A percentile compares a stretch with the other conserved stretches of the same genome.
These are phyloP conservation scores for Pseudoturritis turrita DNA, from an alignment of 345 rosid genomes.

Conservation along the genomic window DNA sequence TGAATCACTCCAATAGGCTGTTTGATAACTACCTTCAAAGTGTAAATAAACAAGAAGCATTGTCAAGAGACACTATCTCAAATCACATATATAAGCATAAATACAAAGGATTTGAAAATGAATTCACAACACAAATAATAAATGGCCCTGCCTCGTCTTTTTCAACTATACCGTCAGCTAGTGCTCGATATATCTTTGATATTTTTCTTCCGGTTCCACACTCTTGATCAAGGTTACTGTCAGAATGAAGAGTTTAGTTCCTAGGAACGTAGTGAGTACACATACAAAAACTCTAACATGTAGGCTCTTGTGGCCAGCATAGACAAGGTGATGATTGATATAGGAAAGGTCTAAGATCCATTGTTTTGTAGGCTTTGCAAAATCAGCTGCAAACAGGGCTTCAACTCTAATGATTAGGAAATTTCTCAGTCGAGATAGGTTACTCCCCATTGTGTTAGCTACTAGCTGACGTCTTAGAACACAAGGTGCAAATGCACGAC, in stretches of 20 bases:
- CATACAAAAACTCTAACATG: not conserved
- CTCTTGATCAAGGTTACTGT: slow-evolving; percentile 33
- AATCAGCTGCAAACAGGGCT: not conserved
- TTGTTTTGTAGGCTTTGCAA: no score
- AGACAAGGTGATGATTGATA: no score
- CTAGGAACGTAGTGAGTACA: not conserved
- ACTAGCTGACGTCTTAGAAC: no score
- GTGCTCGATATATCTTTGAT: slow-evolving; percentile 69
- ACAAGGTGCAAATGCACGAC: no score
- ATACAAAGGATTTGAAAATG: not conserved
- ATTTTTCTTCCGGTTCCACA: slow-evolving; percentile 44
- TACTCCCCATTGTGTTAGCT: no score
- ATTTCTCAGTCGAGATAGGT: no score
- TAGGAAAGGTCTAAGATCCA: no score
- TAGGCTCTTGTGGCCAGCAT: not conserved
- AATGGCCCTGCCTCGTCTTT: slow-evolving; percentile 54
- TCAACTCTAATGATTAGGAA: no score
- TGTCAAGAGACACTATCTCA: not conserved
- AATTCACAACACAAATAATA: not conserved
- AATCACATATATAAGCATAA: not conserved
- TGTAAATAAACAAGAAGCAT: not conserved
- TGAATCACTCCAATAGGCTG: slow-evolving; percentile 69
- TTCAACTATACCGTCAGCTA: slow-evolving; percentile 56
- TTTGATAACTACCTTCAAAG: slow-evolving; percentile 50
- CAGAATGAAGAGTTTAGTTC: not conserved